Evolutionary conservation across 2,329 filamentous ascomycete genomes (phyloP), one percentile per base, ranked within the genome.

Genomic region (Neurospora crassa): DNA sequence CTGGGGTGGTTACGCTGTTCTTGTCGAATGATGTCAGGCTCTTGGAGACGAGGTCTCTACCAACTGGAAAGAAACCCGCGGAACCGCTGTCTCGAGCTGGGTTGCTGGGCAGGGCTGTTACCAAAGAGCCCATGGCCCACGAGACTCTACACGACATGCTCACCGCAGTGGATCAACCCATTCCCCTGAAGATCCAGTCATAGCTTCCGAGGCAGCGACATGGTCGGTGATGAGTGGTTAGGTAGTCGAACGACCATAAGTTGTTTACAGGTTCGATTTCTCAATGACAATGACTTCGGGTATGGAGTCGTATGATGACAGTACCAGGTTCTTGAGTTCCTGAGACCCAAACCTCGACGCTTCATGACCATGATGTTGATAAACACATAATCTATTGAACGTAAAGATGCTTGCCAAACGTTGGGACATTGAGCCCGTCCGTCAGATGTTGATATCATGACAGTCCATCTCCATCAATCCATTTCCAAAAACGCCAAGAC

Each of bases 401-500:
- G 53, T 63, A 63, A 63, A 63, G 53, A 63, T 63, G 29, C 29
- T 63, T 37, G 53, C 29, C 29, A 34, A n/a, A 63, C 24, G 24
- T 34, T 63, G 53, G 24, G 24, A 34, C 53, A 11, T 34, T 34
- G 29, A 18, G 14, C 29, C 53, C 53, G 24, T 63, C 29, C 53
- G 29, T 18, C 14, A 63, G 16, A 29, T 37, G 18, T 37, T n/a
- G 14, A 63, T 37, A 63, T 24, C 53, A 70, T 70, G 20, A 70
- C 29, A 70, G 67, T 68, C 67, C 20, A 69, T 68, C 72, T 73
- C 74, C 71, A 41, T 67, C 71, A 72, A 69, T 43, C 67, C 67
- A 68, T 68, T 43, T 68, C 67, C 67, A 68, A 40, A 68, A 41
- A 68, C 43, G 67, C 67, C 40, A 41, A 63, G 53, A 34, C 53